Conservation (phyloP, 164 flowering plant species). For the Cinnamomum micranthum region DNA sequence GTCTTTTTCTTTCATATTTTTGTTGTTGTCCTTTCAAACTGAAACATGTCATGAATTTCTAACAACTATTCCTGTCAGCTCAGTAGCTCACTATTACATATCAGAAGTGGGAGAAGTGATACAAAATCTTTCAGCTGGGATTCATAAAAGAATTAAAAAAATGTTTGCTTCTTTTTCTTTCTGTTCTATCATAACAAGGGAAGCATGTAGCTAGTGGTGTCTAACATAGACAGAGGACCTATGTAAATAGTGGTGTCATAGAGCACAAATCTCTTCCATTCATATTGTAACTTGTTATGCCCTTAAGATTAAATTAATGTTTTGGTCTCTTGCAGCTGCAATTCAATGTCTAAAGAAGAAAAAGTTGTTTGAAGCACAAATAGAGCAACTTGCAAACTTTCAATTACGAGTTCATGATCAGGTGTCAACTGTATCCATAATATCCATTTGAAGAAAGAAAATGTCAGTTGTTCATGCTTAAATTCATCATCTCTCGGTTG, state of each 20-base stretch:
- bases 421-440: constrained; percentile 10
- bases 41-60: no score
- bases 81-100: background rate
- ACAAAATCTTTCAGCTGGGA: background rate
- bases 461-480: background rate
- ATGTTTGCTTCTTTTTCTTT: background rate
- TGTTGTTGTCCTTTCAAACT: background rate
- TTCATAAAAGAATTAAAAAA: no score
- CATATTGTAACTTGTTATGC: background rate
- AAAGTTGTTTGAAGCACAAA: constrained; percentile 21
- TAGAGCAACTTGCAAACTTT: constrained; percentile 21
- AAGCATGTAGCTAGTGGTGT: background rate
- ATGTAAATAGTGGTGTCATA: no score
- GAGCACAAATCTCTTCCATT: no score
- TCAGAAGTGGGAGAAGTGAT: background rate
- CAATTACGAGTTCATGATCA: constrained; percentile 26
- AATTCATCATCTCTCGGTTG: background rate
- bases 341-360: constrained; percentile 24
- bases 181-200: background rate
- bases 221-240: background rate
- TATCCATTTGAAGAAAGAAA: background rate
- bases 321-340: constrained; percentile 16
- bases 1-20: no score
- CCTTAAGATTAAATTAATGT: background rate
- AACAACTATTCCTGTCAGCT: background rate